Evolutionary conservation across 805 yeast species (phyloP).

Genomic region (Suhomyces canberraensis): DNA sequence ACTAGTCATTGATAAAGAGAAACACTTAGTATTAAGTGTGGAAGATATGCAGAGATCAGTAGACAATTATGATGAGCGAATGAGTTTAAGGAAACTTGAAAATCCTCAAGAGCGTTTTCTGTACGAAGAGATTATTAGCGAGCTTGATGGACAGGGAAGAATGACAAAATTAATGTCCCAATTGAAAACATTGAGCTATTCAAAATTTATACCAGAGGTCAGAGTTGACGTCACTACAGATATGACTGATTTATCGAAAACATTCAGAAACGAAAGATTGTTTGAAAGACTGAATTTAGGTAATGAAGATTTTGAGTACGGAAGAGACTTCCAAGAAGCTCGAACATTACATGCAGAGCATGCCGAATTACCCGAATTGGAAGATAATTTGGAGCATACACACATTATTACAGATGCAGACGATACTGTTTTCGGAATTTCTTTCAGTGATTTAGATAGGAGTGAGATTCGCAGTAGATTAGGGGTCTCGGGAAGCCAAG

Average conservation of each 20-base stretch:
- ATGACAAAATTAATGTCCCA: background rate
- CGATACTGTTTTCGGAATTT: conserved; percentile 18
- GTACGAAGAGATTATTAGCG: background rate
- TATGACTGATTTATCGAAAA: background rate
- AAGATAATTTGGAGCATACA: background rate
- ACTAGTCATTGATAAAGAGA: background rate
- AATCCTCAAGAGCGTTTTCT: background rate
- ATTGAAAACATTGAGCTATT: background rate
- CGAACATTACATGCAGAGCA: too few relatives aligned
- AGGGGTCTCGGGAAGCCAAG: background rate
- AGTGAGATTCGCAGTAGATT: conserved; percentile 4
- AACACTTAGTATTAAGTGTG: background rate
- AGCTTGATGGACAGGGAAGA: background rate
- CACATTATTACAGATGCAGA: background rate
- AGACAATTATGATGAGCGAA: background rate
- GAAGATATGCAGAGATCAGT: background rate
- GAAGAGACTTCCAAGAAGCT: conserved; percentile 4
- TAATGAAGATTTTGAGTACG: too few relatives aligned
- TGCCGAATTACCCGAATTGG: background rate
- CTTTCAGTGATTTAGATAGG: conserved; percentile 20
- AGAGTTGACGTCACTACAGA: background rate
- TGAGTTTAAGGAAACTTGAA: background rate
- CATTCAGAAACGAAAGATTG: background rate
- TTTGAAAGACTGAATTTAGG: conserved; percentile 4
- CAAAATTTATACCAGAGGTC: background rate